Evolutionary conservation across 441 rosid genomes (phyloP).

Genomic region (Omphalea diandra): DNA sequence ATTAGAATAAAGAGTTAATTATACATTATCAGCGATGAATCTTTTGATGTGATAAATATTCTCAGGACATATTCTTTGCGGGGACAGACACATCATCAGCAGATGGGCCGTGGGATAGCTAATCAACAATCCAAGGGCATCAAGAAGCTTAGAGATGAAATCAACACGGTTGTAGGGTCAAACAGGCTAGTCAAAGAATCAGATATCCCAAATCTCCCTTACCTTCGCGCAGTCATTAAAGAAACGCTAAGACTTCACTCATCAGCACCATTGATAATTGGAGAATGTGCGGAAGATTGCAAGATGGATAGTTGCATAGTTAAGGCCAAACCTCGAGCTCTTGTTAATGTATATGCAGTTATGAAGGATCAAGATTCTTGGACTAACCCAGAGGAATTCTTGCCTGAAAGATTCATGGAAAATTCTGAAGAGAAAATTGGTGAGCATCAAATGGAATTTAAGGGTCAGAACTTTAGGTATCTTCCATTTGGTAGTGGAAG

Average conservation of each 20-base stretch:
- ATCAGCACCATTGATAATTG: slow-evolving; percentile 46
- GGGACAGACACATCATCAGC: slow-evolving; percentile 59
- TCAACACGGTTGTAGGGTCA: slow-evolving; percentile 36
- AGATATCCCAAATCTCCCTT: slow-evolving; percentile 38
- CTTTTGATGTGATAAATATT: not conserved
- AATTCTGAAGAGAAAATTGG: slow-evolving; percentile 34
- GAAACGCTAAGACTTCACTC: slow-evolving; percentile 53
- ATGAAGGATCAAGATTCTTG: slow-evolving; percentile 43
- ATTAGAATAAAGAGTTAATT: no score
- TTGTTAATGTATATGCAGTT: slow-evolving; percentile 45
- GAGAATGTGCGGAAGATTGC: slow-evolving; percentile 45
- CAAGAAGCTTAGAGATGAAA: slow-evolving; percentile 48
- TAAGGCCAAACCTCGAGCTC: slow-evolving; percentile 40
- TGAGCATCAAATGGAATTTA: slow-evolving; percentile 67
- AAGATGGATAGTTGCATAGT: slow-evolving; percentile 33
- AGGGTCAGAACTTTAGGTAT: slow-evolving; percentile 60
- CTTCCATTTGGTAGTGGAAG: slow-evolving; percentile 61
- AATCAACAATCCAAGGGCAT: slow-evolving; percentile 37
- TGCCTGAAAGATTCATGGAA: slow-evolving; percentile 46
- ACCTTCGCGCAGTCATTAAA: slow-evolving; percentile 42
- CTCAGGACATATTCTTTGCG: slow-evolving; percentile 64
- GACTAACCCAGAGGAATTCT: slow-evolving; percentile 42
- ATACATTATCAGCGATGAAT: no score
- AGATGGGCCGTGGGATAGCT: slow-evolving; percentile 69
- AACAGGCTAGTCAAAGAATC: slow-evolving; percentile 37